Conservation (phyloP, 768 basidiomycete genomes). For the Leucocoprinus sp. region DNA sequence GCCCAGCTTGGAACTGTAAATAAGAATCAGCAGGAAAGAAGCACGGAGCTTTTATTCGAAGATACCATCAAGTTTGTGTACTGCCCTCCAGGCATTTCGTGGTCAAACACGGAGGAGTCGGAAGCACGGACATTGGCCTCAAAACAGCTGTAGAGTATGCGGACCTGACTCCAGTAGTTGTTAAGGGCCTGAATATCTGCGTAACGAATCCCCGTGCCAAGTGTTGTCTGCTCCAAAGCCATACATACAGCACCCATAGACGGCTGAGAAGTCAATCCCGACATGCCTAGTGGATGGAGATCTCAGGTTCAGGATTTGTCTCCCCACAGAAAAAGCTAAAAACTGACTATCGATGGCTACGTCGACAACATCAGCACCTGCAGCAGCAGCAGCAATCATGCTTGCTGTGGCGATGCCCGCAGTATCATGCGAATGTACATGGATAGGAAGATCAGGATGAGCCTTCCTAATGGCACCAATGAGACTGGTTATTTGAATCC, state of each 20-base stretch:
- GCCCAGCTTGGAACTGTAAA: constrained; percentile 91
- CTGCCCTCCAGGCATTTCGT: constrained; percentile 99
- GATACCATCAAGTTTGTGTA: constrained; percentile 89
- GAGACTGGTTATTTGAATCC: constrained; percentile 41
- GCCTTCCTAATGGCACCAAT: constrained; percentile 92
- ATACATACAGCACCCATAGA: constrained; percentile 97
- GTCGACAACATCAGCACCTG: constrained; percentile 97
- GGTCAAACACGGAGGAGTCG: constrained; percentile 97
- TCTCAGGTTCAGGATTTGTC: constrained; percentile 5
- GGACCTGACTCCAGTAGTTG: constrained; percentile 96
- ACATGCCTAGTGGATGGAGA: constrained; percentile 64
- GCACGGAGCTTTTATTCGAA: constrained; percentile 11
- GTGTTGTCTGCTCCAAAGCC: constrained; percentile 88
- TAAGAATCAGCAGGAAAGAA: constrained; percentile 15
- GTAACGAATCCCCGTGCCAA: constrained; percentile 95
- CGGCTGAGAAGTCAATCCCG: constrained; percentile 95
- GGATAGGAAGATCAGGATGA: constrained; percentile 96
- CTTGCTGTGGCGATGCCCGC: constrained; percentile 97
- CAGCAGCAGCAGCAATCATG: constrained; percentile 92
- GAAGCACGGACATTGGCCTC: constrained; percentile 97
- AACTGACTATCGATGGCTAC: constrained; percentile 94
- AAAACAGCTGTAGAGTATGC: constrained; percentile 92
- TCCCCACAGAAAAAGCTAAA: not conserved
- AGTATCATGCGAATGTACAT: constrained; percentile 99
- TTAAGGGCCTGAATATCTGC: constrained; percentile 97